Percentiles rank a stretch among this genome's conserved stretches.
Conservation (phyloP, 202 grass and related monocot species). For the Schoenoplectus triqueter region DNA sequence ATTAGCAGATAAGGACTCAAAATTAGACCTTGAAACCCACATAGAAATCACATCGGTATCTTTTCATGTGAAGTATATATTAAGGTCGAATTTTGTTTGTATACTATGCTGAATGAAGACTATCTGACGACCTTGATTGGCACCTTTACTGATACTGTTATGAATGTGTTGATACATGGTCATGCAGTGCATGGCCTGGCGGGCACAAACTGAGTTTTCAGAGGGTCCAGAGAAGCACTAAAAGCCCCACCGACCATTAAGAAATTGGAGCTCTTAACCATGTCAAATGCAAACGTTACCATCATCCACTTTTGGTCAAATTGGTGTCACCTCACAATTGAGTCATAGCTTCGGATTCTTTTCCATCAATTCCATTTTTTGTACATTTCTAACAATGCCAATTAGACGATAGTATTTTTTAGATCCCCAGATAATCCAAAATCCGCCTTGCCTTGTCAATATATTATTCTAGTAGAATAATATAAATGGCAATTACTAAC, state of each 20-base stretch:
- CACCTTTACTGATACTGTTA: slow-evolving; percentile 23
- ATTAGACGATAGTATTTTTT: neutral
- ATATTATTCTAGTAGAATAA: neutral
- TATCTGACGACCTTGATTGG: slow-evolving; percentile 30
- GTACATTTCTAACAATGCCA: slow-evolving; percentile 5
- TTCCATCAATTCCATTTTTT: neutral
- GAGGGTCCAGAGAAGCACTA: slow-evolving; percentile 15
- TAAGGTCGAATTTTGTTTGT: slow-evolving; percentile 25
- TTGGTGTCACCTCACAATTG: slow-evolving; percentile 35
- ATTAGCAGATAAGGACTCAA: neutral
- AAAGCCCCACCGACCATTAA: slow-evolving; percentile 33
- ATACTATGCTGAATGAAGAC: slow-evolving; percentile 12
- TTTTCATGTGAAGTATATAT: slow-evolving; percentile 27
- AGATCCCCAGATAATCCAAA: slow-evolving; percentile 21
- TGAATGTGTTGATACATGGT: slow-evolving; percentile 22
- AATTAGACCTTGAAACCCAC: neutral
- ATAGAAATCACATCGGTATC: slow-evolving; percentile 13
- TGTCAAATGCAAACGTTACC: slow-evolving; percentile 25
- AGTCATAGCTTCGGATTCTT: slow-evolving; percentile 30
- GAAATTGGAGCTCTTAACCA: neutral
- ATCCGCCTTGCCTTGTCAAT: neutral
- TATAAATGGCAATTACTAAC: neutral
- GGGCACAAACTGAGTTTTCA: slow-evolving; percentile 29
- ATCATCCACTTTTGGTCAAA: slow-evolving; percentile 29
- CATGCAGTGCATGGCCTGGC: neutral